Percentiles rank a stretch among this genome's conserved stretches.
Conservation (phyloP, 2,329 filamentous ascomycete species). For the Aspergillus cejpii region DNA sequence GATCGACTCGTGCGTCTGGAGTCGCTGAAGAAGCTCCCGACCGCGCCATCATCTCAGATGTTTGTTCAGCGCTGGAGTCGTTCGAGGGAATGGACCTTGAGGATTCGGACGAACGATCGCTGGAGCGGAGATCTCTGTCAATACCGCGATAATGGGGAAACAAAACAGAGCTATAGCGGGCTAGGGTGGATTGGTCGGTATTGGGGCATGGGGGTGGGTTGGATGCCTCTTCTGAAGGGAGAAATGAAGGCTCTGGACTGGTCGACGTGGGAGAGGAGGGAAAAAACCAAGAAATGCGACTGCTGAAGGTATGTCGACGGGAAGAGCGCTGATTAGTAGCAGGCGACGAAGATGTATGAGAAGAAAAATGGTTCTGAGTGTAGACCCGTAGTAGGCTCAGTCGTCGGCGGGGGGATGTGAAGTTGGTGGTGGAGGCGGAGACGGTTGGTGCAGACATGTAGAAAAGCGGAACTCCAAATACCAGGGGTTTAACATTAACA, state of each 20-base stretch:
- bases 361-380: slow-evolving; percentile 29
- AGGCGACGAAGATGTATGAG: slow-evolving; percentile 18
- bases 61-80: slow-evolving; percentile 17
- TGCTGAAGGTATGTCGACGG: slow-evolving; percentile 33
- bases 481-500: not conserved
- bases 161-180: slow-evolving; percentile 16
- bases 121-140: slow-evolving; percentile 18
- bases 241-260: slow-evolving; percentile 21
- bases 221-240: slow-evolving; percentile 17
- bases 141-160: slow-evolving; percentile 18
- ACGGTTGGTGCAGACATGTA: slow-evolving; percentile 31
- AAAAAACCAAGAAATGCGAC: slow-evolving; percentile 33
- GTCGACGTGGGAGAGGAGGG: slow-evolving; percentile 22
- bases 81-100: slow-evolving; percentile 25
- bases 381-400: slow-evolving; percentile 39
- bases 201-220: slow-evolving; percentile 26
- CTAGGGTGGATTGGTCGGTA: slow-evolving; percentile 19
- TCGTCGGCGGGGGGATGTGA: slow-evolving; percentile 33
- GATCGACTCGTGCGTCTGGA: slow-evolving; percentile 17
- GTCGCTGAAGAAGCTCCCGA: slow-evolving; percentile 24
- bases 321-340: slow-evolving; percentile 22
- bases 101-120: slow-evolving; percentile 23
- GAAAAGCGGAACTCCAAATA: not conserved
- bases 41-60: slow-evolving; percentile 26
- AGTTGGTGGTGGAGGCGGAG: slow-evolving; percentile 32